phyloP scores from a whole-genome alignment of 306 rosid species.

The Dalbergia oliveri region DNA sequence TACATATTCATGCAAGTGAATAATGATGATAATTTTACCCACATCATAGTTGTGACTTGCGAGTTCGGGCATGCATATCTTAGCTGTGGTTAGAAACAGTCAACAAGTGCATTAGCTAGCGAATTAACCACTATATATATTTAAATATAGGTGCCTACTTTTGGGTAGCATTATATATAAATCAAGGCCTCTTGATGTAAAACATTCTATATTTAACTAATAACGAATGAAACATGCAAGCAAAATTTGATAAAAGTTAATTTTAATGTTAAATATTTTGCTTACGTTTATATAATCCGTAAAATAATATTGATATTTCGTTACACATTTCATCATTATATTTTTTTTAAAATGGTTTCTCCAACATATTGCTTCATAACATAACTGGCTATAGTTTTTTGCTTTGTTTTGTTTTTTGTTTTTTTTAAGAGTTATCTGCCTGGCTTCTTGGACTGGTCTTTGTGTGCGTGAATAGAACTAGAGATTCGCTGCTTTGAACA shows the following conservation, averaged over 20 bases:
- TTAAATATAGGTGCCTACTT: conserved; percentile 1
- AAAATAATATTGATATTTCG: no score
- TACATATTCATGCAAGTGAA: neutral
- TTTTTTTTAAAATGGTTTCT: no score
- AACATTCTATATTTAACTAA: neutral
- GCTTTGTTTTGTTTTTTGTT: no score
- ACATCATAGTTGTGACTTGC: conserved; percentile 24
- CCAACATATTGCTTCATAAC: no score
- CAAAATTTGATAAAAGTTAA: neutral
- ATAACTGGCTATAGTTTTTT: no score
- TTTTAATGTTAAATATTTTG: no score
- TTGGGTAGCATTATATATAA: conserved; percentile 1
- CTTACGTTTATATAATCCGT: no score
- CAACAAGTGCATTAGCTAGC: neutral
- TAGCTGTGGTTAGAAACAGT: conserved; percentile 22
- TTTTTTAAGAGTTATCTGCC: no score
- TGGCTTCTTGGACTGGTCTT: conserved; percentile 10
- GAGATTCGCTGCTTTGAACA: conserved; percentile 73
- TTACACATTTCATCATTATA: no score
- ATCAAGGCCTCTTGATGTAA: neutral
- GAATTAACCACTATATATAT: no score
- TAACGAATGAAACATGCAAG: no score
- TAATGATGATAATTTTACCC: conserved; percentile 10
- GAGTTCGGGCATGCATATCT: conserved; percentile 24
- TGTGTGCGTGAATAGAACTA: conserved; percentile 30